These are phyloP conservation scores for Amanita muscaria DNA, from an alignment of 768 basidiomycete species.

Conservation along the genomic window DNA sequence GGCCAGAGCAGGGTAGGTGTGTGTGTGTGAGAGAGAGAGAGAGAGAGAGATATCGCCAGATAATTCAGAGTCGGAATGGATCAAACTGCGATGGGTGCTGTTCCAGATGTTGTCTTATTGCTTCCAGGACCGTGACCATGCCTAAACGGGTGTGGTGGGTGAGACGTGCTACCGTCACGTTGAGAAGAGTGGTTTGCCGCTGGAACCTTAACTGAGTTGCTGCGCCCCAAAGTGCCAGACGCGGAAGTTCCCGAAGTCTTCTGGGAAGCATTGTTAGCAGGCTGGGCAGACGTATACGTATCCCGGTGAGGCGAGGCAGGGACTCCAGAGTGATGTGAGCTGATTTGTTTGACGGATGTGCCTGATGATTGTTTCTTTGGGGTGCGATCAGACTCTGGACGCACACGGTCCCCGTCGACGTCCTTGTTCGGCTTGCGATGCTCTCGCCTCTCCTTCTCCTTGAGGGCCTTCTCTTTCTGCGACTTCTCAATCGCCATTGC, in stretches of 20 bases:
- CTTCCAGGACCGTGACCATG: slow-evolving; percentile 7
- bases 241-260: not conserved
- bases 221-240: not conserved
- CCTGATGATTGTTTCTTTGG: not conserved
- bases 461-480: slow-evolving; percentile 23
- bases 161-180: slow-evolving; percentile 2
- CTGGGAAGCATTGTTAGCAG: not conserved
- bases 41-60: not conserved
- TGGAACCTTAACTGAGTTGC: not conserved
- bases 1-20: too few species aligned
- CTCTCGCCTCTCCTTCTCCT: slow-evolving; percentile 14
- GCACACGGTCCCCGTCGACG: slow-evolving; percentile 10
- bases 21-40: too few species aligned
- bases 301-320: slow-evolving; percentile 1
- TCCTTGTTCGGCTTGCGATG: slow-evolving; percentile 22
- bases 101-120: not conserved
- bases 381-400: slow-evolving; percentile 4
- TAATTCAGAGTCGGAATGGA: not conserved
- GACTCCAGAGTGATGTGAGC: not conserved
- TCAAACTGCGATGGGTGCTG: slow-evolving; percentile 5
- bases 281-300: not conserved
- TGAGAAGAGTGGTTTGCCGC: slow-evolving; percentile 1
- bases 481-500: slow-evolving; percentile 44
- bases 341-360: not conserved
- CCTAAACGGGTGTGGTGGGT: not conserved